Evolutionary conservation across 202 grass and related monocot genomes (phyloP), one percentile per base, ranked within the genome.

Genomic region (Schoenoplectus tabernaemontani): DNA sequence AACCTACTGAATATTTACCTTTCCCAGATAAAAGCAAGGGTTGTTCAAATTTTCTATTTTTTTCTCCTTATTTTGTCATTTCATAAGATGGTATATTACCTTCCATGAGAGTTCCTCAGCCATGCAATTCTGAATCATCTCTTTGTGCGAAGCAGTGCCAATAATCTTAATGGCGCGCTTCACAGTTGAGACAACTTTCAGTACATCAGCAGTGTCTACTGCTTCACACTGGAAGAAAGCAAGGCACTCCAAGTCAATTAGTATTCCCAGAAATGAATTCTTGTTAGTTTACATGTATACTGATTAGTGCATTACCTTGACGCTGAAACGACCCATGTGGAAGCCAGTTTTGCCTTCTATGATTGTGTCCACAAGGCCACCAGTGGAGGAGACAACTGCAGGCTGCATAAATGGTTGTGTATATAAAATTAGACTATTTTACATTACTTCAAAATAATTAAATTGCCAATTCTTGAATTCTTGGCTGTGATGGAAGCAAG

Each of bases 71-170:
- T 36, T 37, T 37, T 43, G 20, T 69, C 39, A 69, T 69, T 69
- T 43, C 44, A 12, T n/a, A 75, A 75, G 16, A 56, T 36, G 39
- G 65, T 38, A 44, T 83, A 28, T 60, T 78, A 97, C 93, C 91
- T 97, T 94, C 95, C 95, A 97, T 9, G 95, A 97, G 62, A 97
- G 86, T 3, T 97, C 95, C 87, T 90, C 87, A n/a, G 59, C 59
- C 91, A 97, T 97, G 86, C 95, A 97, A 73, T 97, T 97, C 82
- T 77, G 85, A 47, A 90, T 87, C 91, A 97, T 97, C 67, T 84
- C 82, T 1, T 82, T 4, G 56, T 93, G 88, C 4, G 48, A 76
- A 83, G 87, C 67, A 11, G 87, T 97, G 50, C 91, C 87, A 13
- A 94, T 72, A 47, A 90, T 57, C 62, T 84, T 87, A 66, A 92